Percentiles rank a stretch among this genome's conserved stretches.
Evolutionary conservation across 192 early-diverging fungal genomes (phyloP).

Genomic region (Coemansia sp.): DNA sequence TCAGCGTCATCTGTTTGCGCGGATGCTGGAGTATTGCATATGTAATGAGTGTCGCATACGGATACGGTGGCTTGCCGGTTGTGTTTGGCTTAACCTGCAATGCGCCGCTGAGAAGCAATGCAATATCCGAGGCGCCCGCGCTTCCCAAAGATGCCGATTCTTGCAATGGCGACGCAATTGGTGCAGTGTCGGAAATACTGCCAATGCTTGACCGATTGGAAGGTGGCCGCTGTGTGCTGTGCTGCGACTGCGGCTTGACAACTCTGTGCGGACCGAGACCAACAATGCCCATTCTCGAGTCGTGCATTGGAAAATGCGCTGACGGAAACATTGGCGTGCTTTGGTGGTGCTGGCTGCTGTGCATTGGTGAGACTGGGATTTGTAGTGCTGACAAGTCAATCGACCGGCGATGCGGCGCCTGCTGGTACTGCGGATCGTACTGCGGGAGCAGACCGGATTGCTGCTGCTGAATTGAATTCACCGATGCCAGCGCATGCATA

Average conservation of each 20-base stretch:
- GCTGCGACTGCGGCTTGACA: constrained; percentile 2
- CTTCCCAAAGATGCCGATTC: constrained; percentile 6
- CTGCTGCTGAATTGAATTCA: constrained; percentile 12
- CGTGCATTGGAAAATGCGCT: background rate
- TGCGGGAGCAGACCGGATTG: background rate
- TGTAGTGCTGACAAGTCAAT: constrained; percentile 28
- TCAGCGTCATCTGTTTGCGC: constrained; percentile 72
- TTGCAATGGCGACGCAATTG: constrained; percentile 12
- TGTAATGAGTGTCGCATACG: constrained; percentile 80
- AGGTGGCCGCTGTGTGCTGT: constrained; percentile 10
- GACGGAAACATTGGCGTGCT: background rate
- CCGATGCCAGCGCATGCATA: constrained; percentile 14
- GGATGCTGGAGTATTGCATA: constrained; percentile 73
- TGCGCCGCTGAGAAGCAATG: constrained; percentile 47
- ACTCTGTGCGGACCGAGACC: background rate
- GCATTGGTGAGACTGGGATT: constrained; percentile 1
- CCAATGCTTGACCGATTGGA: constrained; percentile 7
- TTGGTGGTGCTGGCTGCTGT: constrained; percentile 5
- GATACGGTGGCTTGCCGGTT: constrained; percentile 71
- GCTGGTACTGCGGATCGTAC: constrained; percentile 10
- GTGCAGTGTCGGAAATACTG: constrained; percentile 5
- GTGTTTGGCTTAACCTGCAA: constrained; percentile 40
- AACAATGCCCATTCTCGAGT: constrained; percentile 5
- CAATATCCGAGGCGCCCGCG: constrained; percentile 35
- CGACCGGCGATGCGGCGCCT: constrained; percentile 28